phyloP scores from a whole-genome alignment of 371 early-diverging fungal species.

The Circinella minor region DNA sequence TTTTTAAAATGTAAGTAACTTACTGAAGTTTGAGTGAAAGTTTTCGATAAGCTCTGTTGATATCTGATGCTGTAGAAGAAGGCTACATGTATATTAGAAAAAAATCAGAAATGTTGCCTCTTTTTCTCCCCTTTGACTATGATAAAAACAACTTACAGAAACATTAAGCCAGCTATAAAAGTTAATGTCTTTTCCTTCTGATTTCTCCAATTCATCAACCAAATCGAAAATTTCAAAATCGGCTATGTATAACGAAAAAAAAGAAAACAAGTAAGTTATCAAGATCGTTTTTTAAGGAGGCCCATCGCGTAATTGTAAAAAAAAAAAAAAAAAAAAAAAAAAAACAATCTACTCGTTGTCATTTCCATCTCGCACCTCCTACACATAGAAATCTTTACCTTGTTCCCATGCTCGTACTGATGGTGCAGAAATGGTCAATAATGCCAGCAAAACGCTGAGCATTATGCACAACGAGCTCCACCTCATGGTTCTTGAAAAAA shows the following conservation, averaged over 20 bases:
- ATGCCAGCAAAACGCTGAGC: slow-evolving; percentile 14
- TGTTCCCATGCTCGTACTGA: slow-evolving; percentile 16
- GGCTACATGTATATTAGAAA: slow-evolving; percentile 30
- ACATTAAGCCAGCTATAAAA: slow-evolving; percentile 67
- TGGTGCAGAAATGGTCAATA: slow-evolving; percentile 8
- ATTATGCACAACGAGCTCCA: slow-evolving; percentile 11
- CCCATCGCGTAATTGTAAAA: neutral
- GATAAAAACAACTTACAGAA: slow-evolving; percentile 29
- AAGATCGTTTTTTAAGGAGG: neutral
- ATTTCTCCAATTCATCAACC: slow-evolving; percentile 75
- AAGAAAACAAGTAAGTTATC: neutral
- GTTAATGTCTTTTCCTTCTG: slow-evolving; percentile 65
- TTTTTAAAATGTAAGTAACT: slow-evolving; percentile 20
- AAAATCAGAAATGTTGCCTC: no score
- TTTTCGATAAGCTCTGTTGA: slow-evolving; percentile 88
- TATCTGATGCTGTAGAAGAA: slow-evolving; percentile 72
- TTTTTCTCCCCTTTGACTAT: no score
- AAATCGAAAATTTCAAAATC: slow-evolving; percentile 89
- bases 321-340: no score
- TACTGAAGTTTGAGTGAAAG: slow-evolving; percentile 93
- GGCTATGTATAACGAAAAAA: neutral
- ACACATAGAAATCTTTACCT: slow-evolving; percentile 2
- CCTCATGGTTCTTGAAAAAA: slow-evolving; percentile 5
- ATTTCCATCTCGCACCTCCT: no score
- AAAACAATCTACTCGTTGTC: no score